Conservation (phyloP, 2,329 filamentous ascomycete species). For the Penicillium oxalicum region DNA sequence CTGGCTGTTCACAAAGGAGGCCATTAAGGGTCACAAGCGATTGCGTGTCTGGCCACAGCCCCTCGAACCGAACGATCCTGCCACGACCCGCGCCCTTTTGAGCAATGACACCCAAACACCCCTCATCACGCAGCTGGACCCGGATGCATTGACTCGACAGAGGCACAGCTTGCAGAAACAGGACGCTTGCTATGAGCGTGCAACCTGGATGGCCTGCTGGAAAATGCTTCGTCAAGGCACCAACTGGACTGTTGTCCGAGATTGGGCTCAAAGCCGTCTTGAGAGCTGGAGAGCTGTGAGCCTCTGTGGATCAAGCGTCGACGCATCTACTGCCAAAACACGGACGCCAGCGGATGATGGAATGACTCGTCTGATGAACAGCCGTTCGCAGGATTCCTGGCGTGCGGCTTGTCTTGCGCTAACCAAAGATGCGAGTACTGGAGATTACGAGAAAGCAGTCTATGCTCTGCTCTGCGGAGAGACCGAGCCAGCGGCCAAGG, state of each 20-base stretch:
- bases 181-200: constrained; percentile 82
- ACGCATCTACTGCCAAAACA: constrained; percentile 22
- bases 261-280: constrained; percentile 79
- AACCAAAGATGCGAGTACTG: constrained; percentile 58
- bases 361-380: constrained; percentile 40
- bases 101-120: constrained; percentile 56
- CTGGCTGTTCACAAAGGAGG: constrained; percentile 85
- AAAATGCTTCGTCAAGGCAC: constrained; percentile 85
- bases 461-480: constrained; percentile 89
- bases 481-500: constrained; percentile 65
- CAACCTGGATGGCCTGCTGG: constrained; percentile 91
- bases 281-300: constrained; percentile 86
- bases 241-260: constrained; percentile 64
- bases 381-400: constrained; percentile 34
- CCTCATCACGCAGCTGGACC: constrained; percentile 82
- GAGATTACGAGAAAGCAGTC: constrained; percentile 79
- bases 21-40: constrained; percentile 85
- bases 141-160: constrained; percentile 80
- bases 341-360: constrained; percentile 31
- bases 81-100: constrained; percentile 51
- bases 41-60: constrained; percentile 62
- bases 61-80: constrained; percentile 57
- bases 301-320: constrained; percentile 56
- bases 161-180: constrained; percentile 67
- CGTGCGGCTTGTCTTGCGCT: constrained; percentile 36